phyloP scores from a whole-genome alignment of 1,284 basidiomycete species.

The Sanguinoderma infundibulare region DNA sequence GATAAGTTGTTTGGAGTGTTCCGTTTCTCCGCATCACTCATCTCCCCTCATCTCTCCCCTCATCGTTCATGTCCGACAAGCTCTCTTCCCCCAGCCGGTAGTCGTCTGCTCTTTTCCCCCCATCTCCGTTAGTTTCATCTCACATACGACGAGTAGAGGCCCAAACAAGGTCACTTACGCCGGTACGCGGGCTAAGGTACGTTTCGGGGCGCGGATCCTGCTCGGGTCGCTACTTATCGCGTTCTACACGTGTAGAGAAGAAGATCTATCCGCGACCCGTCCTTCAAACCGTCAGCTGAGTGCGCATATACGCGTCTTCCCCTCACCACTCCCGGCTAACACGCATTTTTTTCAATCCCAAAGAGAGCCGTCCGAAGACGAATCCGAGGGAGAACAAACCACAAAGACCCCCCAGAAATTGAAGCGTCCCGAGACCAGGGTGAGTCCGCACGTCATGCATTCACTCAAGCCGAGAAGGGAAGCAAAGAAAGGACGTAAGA shows the following conservation, averaged over 20 bases:
- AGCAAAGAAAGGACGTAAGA: background rate
- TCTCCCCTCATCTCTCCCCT: background rate
- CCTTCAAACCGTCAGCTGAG: conserved; percentile 22
- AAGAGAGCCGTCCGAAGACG: background rate
- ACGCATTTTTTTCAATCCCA: background rate
- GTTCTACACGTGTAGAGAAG: conserved; percentile 18
- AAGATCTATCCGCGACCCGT: conserved; percentile 9
- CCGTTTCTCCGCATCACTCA: background rate
- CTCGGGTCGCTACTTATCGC: conserved; percentile 2
- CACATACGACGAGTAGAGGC: background rate
- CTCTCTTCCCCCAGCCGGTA: conserved; percentile 23
- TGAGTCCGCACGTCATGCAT: background rate
- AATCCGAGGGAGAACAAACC: conserved; percentile 1
- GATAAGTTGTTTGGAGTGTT: background rate
- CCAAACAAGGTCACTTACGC: conserved; percentile 45
- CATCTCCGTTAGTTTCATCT: background rate
- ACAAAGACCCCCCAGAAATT: background rate
- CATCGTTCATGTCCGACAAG: conserved; percentile 20
- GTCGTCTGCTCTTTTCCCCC: background rate
- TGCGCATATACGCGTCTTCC: background rate
- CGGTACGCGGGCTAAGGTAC: conserved; percentile 45
- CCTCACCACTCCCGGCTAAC: background rate
- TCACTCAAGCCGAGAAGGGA: background rate
- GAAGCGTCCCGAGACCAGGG: conserved; percentile 1
- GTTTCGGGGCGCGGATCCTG: background rate